phyloP scores from a whole-genome alignment of 1,284 basidiomycete genomes.

The Phenoliferia sp. region DNA sequence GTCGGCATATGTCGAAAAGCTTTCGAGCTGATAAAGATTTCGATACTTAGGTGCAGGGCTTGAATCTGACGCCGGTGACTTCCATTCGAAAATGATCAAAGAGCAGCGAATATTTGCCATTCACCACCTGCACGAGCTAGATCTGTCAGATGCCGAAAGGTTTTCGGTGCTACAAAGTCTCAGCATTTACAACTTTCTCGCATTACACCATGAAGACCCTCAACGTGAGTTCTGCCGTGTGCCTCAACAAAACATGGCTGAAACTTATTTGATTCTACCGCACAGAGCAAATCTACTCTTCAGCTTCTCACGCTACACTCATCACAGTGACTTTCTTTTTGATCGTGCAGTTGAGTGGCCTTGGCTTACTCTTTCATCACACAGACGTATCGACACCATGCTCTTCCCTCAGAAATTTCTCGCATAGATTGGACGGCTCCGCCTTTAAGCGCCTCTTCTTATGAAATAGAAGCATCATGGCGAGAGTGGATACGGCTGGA shows the following conservation, averaged over 20 bases:
- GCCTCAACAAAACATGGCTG: not conserved
- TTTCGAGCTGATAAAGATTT: not conserved
- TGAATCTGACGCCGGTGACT: not conserved
- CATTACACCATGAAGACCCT: not conserved
- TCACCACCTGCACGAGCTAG: conserved; percentile 1
- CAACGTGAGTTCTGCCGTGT: not conserved
- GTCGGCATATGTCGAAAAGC: not conserved
- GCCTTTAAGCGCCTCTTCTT: not conserved
- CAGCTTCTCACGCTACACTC: not conserved
- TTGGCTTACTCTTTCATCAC: not conserved
- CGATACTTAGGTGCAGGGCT: not conserved
- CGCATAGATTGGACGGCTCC: not conserved
- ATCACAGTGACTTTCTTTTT: not conserved
- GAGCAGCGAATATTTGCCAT: conserved; percentile 1
- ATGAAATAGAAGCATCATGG: not conserved
- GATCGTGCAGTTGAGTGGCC: not conserved
- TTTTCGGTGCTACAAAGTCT: not conserved
- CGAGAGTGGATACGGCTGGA: not conserved
- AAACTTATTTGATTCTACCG: not conserved
- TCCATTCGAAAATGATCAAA: not conserved
- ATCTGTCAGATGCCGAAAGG: not conserved
- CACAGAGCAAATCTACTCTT: not conserved
- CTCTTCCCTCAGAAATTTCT: not conserved
- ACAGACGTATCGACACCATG: not conserved
- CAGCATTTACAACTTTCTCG: not conserved